Conservation (phyloP, 73 alveolate species). For the Tetrahymena elliotti region DNA sequence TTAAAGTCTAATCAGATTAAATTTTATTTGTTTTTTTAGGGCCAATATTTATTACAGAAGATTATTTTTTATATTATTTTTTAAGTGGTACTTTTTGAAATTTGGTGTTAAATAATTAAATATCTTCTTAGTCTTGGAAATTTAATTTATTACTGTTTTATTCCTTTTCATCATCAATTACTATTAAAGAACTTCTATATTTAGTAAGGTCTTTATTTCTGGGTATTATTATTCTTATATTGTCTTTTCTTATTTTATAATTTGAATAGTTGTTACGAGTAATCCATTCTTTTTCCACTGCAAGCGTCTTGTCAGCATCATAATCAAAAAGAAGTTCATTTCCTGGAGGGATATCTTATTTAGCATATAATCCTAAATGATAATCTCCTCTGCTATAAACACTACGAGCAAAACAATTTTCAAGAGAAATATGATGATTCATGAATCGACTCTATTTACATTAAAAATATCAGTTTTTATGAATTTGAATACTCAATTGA, state of each 20-base stretch:
- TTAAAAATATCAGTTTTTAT: not conserved
- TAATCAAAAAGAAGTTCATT: not conserved
- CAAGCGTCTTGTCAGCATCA: not conserved
- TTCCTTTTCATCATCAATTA: not conserved
- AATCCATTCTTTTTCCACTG: not conserved
- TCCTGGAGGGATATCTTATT: not conserved
- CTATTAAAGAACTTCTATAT: not conserved
- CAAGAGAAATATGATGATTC: not conserved
- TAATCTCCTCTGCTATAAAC: not conserved
- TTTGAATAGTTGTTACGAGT: not conserved
- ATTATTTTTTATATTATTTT: not conserved
- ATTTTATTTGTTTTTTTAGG: not conserved
- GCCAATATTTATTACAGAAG: not conserved
- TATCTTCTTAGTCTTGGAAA: not conserved
- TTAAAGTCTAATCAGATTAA: not conserved
- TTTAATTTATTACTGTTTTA: not conserved
- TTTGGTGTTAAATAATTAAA: not conserved
- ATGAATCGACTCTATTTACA: not conserved
- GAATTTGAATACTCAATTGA: not conserved
- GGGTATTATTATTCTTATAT: not conserved
- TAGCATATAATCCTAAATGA: not conserved
- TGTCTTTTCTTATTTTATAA: not conserved
- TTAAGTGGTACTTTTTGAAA: not conserved
- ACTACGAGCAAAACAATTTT: not conserved
- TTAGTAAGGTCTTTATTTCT: not conserved